Evolutionary conservation across 495 filamentous ascomycete genomes (phyloP).

Genomic region (Neurospora sublineolata): DNA sequence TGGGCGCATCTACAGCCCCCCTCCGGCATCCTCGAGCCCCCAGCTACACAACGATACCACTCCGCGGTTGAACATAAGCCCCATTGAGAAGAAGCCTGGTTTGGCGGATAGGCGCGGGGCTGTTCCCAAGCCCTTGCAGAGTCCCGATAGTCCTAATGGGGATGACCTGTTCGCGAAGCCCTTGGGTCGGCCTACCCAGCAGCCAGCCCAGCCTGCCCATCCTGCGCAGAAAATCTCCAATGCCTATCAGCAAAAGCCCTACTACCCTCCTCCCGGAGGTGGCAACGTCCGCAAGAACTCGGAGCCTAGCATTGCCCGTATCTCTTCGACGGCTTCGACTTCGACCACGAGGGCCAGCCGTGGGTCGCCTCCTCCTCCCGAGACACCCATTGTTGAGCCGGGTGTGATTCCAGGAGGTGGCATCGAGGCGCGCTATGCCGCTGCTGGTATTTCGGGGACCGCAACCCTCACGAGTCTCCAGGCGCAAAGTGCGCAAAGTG

Average conservation of each 20-base stretch:
- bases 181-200: constrained; percentile 24
- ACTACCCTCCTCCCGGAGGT: constrained; percentile 35
- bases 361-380: constrained; percentile 88
- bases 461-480: constrained; percentile 69
- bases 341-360: constrained; percentile 87
- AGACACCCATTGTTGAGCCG: constrained; percentile 77
- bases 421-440: constrained; percentile 83
- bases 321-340: constrained; percentile 78
- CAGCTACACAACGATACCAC: constrained; percentile 27
- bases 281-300: constrained; percentile 14
- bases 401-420: constrained; percentile 57
- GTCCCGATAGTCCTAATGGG: constrained; percentile 55
- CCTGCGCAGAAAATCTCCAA: constrained; percentile 30
- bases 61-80: constrained; percentile 33
- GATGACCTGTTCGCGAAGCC: constrained; percentile 55
- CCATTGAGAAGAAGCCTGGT: constrained; percentile 38
- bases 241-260: constrained; percentile 37
- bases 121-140: constrained; percentile 58
- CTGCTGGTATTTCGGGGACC: constrained; percentile 75
- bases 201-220: constrained; percentile 7
- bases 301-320: constrained; percentile 54
- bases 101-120: constrained; percentile 65
- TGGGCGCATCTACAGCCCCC: constrained; percentile 26
- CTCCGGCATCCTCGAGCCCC: constrained; percentile 22
- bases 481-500: constrained; percentile 66